Evolutionary conservation across 1,284 basidiomycete genomes (phyloP), one percentile per base, ranked within the genome.

Genomic region (Pascua sp.): DNA sequence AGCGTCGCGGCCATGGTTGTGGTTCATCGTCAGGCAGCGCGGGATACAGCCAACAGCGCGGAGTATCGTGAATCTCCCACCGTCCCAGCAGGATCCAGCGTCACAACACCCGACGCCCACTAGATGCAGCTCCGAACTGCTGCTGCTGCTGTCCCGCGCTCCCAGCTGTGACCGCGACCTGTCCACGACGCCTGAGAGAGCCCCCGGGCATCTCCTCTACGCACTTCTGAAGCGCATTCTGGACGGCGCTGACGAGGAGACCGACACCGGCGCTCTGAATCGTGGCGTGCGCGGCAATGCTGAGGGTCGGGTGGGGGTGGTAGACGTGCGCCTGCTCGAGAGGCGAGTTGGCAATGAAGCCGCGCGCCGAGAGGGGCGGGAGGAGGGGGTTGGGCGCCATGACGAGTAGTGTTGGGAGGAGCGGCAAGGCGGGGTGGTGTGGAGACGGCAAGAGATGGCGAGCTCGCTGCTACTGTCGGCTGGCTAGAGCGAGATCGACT

Each of bases 231-330:
- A 95, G 79, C 45, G 91, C 87, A 81, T 93, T 93, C 78, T 92
- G 90, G 44, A 92, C 81, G 18, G 88, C 81, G 69, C 88, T 89
- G 75, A 90, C 84, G 71, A 91, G 82, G 59, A 86, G 80, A 47
- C 91, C 91, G 55, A 90, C 85, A 57, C 82, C 83, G 43, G 84
- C 88, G 55, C 84, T 83, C 72, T 90, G 86, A 15, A 88, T 77
- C 42, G 84, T 88, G 43, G 85, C 80, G 15, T 79, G 80, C 10
- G 85, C 80, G 36, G 88, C 85, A 67, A 66, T 56, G 36, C 56
- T 55, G 55, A 76, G 57, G 9, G 70, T 65, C 36, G 64, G 55
- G 49, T 76, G 68, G 32, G 69, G 67, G 59, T 73, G 71, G 65
- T 70, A 78, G 13, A 65, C 45, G 57, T 61, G 55, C 41, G 59